Evolutionary conservation across 139 green algal species (phyloP).

Genomic region (Coccomyxa sp.): DNA sequence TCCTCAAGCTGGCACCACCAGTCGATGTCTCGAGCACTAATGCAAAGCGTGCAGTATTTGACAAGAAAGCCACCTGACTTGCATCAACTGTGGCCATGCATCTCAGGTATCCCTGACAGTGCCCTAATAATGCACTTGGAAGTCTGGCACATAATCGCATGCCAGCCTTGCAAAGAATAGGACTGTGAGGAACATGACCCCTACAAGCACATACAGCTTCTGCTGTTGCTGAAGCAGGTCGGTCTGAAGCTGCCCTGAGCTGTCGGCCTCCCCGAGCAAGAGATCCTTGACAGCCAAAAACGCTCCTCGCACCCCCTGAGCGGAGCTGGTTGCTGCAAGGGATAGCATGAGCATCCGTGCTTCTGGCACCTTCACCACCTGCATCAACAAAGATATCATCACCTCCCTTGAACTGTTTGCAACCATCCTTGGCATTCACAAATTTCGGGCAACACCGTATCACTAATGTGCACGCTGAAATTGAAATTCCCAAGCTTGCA

Average conservation of each 20-base stretch:
- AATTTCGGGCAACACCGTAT: background rate
- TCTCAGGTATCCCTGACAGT: too few species aligned
- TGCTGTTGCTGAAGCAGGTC: background rate
- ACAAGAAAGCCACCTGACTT: too few species aligned
- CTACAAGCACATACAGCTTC: conserved; percentile 9
- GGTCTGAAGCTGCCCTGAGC: background rate
- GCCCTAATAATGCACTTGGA: too few species aligned
- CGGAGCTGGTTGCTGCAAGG: conserved; percentile 5
- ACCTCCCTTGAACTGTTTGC: background rate
- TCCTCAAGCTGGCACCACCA: too few species aligned
- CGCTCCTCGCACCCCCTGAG: conserved; percentile 9
- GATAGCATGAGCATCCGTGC: conserved; percentile 10
- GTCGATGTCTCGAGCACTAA: too few species aligned
- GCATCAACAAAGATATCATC: background rate
- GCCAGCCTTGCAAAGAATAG: conserved; percentile 13
- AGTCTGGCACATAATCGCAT: too few species aligned
- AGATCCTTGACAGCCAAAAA: background rate
- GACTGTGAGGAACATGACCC: conserved; percentile 6
- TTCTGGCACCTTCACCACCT: conserved; percentile 14
- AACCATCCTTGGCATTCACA: background rate
- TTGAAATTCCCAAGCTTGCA: background rate
- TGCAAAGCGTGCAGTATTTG: too few species aligned
- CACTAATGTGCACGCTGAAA: background rate
- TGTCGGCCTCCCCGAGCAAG: conserved; percentile 5
- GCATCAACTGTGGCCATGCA: too few species aligned